Conservation (phyloP, 2,329 filamentous ascomycete species). For the Achaetomium macrosporum region DNA sequence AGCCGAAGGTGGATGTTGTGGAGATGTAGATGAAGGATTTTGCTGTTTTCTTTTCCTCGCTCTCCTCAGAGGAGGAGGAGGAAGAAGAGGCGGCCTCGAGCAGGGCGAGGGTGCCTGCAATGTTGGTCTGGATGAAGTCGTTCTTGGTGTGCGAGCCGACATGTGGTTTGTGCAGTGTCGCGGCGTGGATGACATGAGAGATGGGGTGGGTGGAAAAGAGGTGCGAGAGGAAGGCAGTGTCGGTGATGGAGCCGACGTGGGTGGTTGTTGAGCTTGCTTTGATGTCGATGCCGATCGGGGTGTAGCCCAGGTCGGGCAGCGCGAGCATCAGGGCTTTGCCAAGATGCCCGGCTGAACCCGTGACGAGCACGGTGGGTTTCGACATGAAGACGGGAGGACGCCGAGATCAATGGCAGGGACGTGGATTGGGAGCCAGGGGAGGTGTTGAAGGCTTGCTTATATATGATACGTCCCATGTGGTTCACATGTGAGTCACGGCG, state of each 20-base stretch:
- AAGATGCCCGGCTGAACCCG: constrained; percentile 42
- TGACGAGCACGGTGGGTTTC: constrained; percentile 35
- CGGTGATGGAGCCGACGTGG: constrained; percentile 33
- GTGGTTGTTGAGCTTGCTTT: constrained; percentile 34
- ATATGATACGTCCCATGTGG: too few species aligned
- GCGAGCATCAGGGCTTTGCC: constrained; percentile 41
- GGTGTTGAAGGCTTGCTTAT: too few species aligned
- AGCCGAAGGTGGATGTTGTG: constrained; percentile 42
- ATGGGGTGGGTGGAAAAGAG: constrained; percentile 31
- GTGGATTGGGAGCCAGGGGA: too few species aligned
- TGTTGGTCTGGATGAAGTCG: constrained; percentile 41
- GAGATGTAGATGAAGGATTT: constrained; percentile 38
- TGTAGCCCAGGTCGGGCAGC: constrained; percentile 35
- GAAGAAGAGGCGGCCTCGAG: constrained; percentile 35
- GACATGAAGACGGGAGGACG: neutral
- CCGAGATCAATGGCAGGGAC: too few species aligned
- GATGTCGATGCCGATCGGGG: constrained; percentile 40
- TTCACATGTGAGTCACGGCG: too few species aligned
- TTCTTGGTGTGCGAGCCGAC: constrained; percentile 39
- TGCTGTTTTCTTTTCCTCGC: neutral
- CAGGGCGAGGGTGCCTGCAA: constrained; percentile 38
- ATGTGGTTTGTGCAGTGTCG: constrained; percentile 45
- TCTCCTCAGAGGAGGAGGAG: neutral
- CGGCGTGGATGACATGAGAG: constrained; percentile 39
- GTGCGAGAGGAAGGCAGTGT: constrained; percentile 30